Percentiles rank a stretch among this genome's conserved stretches.
phyloP scores from a whole-genome alignment of 2,329 filamentous ascomycete genomes.

The Cladophialophora psammophila region DNA sequence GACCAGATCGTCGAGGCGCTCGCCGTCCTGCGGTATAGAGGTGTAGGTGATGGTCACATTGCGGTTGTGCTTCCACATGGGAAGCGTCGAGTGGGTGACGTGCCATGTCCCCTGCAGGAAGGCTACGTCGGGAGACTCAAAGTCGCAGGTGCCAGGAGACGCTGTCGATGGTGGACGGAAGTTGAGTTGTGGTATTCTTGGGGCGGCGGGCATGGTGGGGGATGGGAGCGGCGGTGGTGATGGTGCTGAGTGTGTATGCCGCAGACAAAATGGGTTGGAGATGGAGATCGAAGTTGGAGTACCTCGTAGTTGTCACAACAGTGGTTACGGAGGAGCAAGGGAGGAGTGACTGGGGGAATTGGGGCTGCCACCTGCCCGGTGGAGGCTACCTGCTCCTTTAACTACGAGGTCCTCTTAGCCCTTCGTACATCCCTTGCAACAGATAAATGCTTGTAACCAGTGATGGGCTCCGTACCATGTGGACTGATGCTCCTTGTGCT shows the following conservation, averaged over 20 bases:
- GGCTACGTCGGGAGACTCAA: conserved; percentile 57
- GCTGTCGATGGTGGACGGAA: conserved; percentile 55
- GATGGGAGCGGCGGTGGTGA: background rate
- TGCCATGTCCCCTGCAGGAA: conserved; percentile 74
- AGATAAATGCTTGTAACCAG: no score
- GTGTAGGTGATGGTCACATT: conserved; percentile 83
- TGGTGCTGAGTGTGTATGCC: background rate
- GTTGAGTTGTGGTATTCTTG: conserved; percentile 39
- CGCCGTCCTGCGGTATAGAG: conserved; percentile 55
- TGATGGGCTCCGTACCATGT: no score
- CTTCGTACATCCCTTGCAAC: no score
- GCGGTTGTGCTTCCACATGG: conserved; percentile 80
- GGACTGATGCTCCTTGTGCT: no score
- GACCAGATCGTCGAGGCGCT: conserved; percentile 73
- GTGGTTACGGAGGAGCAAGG: background rate
- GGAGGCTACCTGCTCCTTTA: no score
- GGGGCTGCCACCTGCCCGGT: no score
- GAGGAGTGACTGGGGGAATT: background rate
- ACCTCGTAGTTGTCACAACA: background rate
- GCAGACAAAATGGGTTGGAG: background rate
- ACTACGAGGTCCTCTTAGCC: no score
- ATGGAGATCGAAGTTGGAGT: background rate
- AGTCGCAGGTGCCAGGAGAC: conserved; percentile 15
- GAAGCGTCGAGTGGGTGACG: conserved; percentile 76
- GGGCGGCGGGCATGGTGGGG: conserved; percentile 10